Evolutionary conservation across 2,329 filamentous ascomycete species (phyloP), one percentile per base, ranked within the genome.

Genomic region (Thelonectria discophora): DNA sequence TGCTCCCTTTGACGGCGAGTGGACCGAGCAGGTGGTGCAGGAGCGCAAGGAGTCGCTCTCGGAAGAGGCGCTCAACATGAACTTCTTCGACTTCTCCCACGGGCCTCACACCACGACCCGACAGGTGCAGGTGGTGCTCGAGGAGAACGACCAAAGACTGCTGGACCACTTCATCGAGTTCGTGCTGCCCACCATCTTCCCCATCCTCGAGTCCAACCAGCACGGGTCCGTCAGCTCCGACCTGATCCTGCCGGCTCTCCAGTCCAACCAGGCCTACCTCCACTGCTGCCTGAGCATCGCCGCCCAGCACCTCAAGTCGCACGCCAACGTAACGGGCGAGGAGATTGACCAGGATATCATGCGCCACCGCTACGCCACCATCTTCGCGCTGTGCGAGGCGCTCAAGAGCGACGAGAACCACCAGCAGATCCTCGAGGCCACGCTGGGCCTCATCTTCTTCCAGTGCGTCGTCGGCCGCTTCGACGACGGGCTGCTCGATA

Each of bases 251-350:
- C 93, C 92, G 5, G 92, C 94, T 8, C 84, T 99, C 34, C 92
- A 96, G 75, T 91, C 86, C 70, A 99, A 98, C 85, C 94, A 92
- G 77, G 90, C 89, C 68, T 99, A 97, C 77, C 85, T 97, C 32
- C 94, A 98, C 82, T 97, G 94, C 81, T 98, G 94, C 79, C 83
- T 99, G 64, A 96, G 93, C 82, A 93, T 96, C 62, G 89, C 95
- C 9, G 94, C 94, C 2, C 92, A 96, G 74, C 95, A 99, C 79
- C 88, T 92, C 79, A 97, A 97, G 82, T 91, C 90, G 0, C 85
- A 88, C 73, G 71, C 64, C 55, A 84, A 86, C 58, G 78, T 90
- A 7, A 79, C 85, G 49, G 86, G 84, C 55, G 90, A 93, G 58
- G 88, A 93, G 72, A 89, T 97, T 59, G 93, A 97, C 78, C 86